Evolutionary conservation across 2,329 filamentous ascomycete genomes (phyloP).

Genomic region (Pezicula neosporulosa): DNA sequence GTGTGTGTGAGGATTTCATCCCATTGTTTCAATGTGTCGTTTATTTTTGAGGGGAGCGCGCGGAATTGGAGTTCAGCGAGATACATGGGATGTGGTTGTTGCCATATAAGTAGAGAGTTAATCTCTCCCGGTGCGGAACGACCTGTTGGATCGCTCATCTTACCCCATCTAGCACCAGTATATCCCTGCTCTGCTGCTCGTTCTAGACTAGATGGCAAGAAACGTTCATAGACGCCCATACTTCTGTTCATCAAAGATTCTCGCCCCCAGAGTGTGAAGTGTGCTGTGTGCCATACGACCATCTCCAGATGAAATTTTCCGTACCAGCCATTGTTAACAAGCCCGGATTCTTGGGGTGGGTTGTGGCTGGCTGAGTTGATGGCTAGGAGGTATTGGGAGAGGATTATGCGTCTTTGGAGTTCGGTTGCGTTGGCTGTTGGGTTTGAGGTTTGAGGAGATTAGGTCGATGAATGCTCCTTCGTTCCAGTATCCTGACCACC

Average conservation of each 20-base stretch:
- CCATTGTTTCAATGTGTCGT: conserved; percentile 47
- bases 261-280: conserved; percentile 38
- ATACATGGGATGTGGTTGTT: conserved; percentile 58
- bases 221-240: conserved; percentile 31
- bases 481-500: conserved; percentile 28
- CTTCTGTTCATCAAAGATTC: conserved; percentile 32
- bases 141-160: conserved; percentile 55
- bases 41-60: conserved; percentile 32
- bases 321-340: conserved; percentile 45
- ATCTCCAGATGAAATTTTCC: conserved; percentile 43
- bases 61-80: conserved; percentile 55
- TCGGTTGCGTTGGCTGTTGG: conserved; percentile 34
- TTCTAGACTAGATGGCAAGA: conserved; percentile 27
- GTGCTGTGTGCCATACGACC: conserved; percentile 38
- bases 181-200: conserved; percentile 31
- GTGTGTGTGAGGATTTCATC: conserved; percentile 45
- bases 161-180: conserved; percentile 40
- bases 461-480: conserved; percentile 40
- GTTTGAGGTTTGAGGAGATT: conserved; percentile 28
- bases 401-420: conserved; percentile 39
- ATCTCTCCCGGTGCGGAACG: conserved; percentile 56
- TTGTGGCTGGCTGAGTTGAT: conserved; percentile 38
- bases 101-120: conserved; percentile 59
- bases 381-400: conserved; percentile 40
- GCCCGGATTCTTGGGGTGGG: conserved; percentile 38